These are phyloP conservation scores for Martiniozyma abietophila DNA, from an alignment of 805 yeast genomes.

Conservation along the genomic window DNA sequence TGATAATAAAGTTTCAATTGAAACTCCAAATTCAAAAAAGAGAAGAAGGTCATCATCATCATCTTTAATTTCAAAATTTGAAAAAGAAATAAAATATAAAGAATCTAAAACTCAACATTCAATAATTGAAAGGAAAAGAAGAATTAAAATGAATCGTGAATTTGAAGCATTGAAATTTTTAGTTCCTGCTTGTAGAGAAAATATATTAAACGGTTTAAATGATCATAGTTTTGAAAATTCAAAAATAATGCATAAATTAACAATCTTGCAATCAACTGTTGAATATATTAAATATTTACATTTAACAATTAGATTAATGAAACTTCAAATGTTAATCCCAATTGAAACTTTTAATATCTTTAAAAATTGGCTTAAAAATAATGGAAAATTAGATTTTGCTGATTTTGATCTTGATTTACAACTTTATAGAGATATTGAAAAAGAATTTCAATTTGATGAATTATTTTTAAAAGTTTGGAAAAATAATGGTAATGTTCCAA, in stretches of 20 bases:
- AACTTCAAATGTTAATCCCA: conserved; percentile 30
- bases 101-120: conserved; percentile 58
- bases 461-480: conserved; percentile 23
- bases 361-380: conserved; percentile 25
- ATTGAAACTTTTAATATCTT: conserved; percentile 17
- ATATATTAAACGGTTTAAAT: conserved; percentile 25
- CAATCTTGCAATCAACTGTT: conserved; percentile 74
- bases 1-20: neutral
- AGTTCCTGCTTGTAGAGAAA: conserved; percentile 68
- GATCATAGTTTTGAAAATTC: conserved; percentile 23
- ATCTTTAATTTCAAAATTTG: conserved; percentile 19
- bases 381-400: conserved; percentile 38
- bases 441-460: conserved; percentile 42
- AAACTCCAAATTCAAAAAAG: conserved; percentile 4
- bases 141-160: conserved; percentile 73
- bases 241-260: conserved; percentile 59
- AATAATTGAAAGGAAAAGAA: conserved; percentile 68
- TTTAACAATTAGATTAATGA: conserved; percentile 43
- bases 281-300: conserved; percentile 70
- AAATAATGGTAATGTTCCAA: conserved; percentile 21
- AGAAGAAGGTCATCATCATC: conserved; percentile 24
- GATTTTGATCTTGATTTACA: conserved; percentile 50
- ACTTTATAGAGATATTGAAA: conserved; percentile 48
- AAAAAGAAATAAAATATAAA: conserved; percentile 32
- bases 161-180: conserved; percentile 71